These are phyloP conservation scores for Tylopilus cervinicoccineus DNA, from an alignment of 768 basidiomycete species.

Conservation along the genomic window DNA sequence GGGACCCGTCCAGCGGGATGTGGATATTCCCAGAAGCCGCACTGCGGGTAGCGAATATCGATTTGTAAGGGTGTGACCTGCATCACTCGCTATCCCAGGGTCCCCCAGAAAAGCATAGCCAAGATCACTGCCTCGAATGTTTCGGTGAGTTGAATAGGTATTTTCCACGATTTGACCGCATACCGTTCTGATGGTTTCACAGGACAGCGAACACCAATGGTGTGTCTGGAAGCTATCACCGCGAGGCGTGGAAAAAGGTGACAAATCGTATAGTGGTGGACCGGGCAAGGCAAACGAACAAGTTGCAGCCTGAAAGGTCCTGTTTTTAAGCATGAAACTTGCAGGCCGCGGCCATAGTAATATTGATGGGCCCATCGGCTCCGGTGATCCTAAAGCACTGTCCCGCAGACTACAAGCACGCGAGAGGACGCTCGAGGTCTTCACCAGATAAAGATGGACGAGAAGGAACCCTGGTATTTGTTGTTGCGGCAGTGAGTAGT, in stretches of 20 bases:
- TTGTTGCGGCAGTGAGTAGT: too few relatives aligned
- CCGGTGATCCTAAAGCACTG: not conserved
- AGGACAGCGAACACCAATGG: not conserved
- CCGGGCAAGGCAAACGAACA: not conserved
- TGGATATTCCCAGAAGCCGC: not conserved
- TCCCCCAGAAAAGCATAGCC: not conserved
- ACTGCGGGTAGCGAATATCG: not conserved
- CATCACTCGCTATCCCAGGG: not conserved
- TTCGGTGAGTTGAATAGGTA: not conserved
- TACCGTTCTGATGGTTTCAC: not conserved
- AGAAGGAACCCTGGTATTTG: not conserved
- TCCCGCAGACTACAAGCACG: not conserved
- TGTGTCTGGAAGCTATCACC: not conserved
- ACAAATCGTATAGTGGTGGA: not conserved
- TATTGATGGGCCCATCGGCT: not conserved
- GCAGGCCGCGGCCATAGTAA: not conserved
- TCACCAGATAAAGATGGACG: not conserved
- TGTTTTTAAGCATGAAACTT: not conserved
- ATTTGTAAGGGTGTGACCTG: not conserved
- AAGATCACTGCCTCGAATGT: slow-evolving; percentile 9
- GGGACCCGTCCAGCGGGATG: not conserved
- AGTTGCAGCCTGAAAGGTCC: not conserved
- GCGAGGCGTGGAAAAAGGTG: not conserved
- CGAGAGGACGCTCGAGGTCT: not conserved
- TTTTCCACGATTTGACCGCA: not conserved